phyloP scores from a whole-genome alignment of 768 basidiomycete genomes.

The Collybia sordida region DNA sequence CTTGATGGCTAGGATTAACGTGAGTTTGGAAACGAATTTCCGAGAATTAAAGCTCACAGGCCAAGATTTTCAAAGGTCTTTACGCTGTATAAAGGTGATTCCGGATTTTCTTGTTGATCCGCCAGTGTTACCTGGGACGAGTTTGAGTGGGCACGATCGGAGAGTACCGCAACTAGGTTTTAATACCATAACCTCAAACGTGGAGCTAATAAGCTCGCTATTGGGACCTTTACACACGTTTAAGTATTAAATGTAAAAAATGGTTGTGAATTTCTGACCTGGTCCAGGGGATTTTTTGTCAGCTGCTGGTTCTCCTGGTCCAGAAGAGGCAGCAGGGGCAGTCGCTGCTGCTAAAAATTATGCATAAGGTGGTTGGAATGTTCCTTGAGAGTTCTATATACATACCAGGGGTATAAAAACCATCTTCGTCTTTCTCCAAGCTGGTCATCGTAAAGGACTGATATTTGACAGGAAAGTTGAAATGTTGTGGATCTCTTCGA shows the following conservation, averaged over 20 bases:
- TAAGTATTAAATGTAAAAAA: neutral
- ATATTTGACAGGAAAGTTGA: neutral
- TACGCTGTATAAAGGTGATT: constrained; percentile 92
- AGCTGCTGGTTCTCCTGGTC: constrained; percentile 18
- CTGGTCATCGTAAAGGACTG: constrained; percentile 17
- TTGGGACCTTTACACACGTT: constrained; percentile 23
- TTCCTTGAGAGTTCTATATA: neutral
- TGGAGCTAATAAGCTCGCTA: constrained; percentile 72
- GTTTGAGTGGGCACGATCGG: neutral
- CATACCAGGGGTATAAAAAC: constrained; percentile 70
- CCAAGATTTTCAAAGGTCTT: constrained; percentile 97
- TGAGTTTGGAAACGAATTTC: neutral
- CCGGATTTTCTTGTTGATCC: constrained; percentile 92
- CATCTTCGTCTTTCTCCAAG: constrained; percentile 78
- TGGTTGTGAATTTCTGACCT: constrained; percentile 14
- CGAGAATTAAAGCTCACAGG: constrained; percentile 54
- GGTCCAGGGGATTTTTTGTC: constrained; percentile 24
- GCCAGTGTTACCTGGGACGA: constrained; percentile 82
- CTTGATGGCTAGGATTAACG: constrained; percentile 56
- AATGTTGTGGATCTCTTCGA: neutral
- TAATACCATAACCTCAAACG: constrained; percentile 80
- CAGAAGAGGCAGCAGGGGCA: constrained; percentile 24
- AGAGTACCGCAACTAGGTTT: neutral
- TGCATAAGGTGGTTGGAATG: constrained; percentile 1
- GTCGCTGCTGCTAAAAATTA: constrained; percentile 7